phyloP scores from a whole-genome alignment of 805 yeast species.

The Candida loeiensis region DNA sequence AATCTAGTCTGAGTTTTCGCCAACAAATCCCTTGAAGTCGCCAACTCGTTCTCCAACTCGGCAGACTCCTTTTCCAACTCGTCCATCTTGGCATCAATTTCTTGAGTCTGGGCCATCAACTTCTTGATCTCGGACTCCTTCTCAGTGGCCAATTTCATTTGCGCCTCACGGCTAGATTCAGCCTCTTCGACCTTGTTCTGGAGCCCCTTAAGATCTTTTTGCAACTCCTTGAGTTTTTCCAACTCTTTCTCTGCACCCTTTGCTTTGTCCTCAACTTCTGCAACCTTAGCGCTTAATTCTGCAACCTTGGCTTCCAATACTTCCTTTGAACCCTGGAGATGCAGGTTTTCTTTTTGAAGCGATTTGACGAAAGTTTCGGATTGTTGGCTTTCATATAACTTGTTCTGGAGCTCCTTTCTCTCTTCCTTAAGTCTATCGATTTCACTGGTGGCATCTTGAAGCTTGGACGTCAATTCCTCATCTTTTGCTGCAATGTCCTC shows the following conservation, averaged over 20 bases:
- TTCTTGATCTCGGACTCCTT: background rate
- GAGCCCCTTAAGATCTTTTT: background rate
- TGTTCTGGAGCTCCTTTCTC: no score
- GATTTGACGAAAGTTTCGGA: no score
- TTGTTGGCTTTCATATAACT: no score
- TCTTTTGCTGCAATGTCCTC: no score
- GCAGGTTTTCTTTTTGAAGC: no score
- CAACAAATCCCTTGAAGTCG: background rate
- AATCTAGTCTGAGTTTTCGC: background rate
- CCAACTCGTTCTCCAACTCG: conserved; percentile 1
- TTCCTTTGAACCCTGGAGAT: no score
- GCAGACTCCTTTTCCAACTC: background rate
- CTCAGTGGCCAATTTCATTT: background rate
- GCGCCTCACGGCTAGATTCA: background rate
- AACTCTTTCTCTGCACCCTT: background rate
- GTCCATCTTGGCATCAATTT: background rate
- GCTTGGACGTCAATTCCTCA: no score
- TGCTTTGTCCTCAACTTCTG: background rate
- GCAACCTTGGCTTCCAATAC: no score
- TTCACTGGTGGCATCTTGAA: no score
- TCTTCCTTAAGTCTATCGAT: no score
- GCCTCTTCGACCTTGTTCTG: background rate
- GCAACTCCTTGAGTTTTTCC: background rate
- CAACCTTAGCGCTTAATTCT: no score
- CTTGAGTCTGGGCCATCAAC: background rate